These are phyloP conservation scores for Taiozyma sp. DNA, from an alignment of 1,139 yeast genomes.

Conservation along the genomic window DNA sequence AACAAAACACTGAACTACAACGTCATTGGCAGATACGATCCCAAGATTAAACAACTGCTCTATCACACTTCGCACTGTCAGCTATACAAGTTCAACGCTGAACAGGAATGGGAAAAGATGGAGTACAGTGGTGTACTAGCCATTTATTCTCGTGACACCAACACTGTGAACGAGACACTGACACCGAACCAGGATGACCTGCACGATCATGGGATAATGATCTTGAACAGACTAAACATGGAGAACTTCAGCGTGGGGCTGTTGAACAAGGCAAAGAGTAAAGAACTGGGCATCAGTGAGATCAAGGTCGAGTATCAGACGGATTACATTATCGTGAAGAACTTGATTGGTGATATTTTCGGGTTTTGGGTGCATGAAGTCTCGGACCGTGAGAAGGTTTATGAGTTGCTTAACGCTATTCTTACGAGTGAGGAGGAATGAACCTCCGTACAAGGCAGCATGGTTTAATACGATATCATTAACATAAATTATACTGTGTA, in stretches of 20 bases:
- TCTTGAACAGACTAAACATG: conserved; percentile 70
- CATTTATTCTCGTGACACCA: conserved; percentile 59
- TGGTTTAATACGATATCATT: background rate
- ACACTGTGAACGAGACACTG: conserved; percentile 14
- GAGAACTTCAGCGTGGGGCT: conserved; percentile 81
- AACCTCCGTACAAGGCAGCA: background rate
- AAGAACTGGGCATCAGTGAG: conserved; percentile 39
- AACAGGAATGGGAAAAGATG: conserved; percentile 75
- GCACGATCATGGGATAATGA: conserved; percentile 74
- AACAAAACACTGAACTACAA: conserved; percentile 71
- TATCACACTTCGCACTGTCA: conserved; percentile 79
- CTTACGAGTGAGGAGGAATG: conserved; percentile 26
- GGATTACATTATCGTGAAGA: conserved; percentile 75
- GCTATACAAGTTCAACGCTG: conserved; percentile 47
- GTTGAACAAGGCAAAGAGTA: conserved; percentile 47
- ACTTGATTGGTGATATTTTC: conserved; percentile 70
- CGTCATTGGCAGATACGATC: conserved; percentile 83
- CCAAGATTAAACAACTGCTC: conserved; percentile 67
- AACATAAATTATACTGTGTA: background rate
- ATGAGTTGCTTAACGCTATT: conserved; percentile 53
- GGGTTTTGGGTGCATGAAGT: conserved; percentile 89
- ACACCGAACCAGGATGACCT: conserved; percentile 28
- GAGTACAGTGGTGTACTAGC: conserved; percentile 82
- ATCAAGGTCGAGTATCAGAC: conserved; percentile 80
- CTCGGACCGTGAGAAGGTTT: conserved; percentile 62